Conservation (phyloP, 352 stramenopile genomes). For the Pythium brachiatum region DNA sequence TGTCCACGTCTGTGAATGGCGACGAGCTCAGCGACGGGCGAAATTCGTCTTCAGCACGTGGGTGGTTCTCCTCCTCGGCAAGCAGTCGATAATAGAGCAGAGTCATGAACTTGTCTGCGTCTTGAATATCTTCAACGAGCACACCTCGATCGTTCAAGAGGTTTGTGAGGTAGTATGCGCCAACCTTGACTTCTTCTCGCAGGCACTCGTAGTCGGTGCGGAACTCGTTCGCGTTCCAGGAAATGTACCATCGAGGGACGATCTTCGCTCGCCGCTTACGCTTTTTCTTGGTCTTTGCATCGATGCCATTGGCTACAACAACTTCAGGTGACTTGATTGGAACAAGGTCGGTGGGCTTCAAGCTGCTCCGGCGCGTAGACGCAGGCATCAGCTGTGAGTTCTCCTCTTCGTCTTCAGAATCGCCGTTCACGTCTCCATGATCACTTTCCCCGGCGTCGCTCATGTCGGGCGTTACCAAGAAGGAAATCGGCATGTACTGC, state of each 20-base stretch:
- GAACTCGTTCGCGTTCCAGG: conserved; percentile 88
- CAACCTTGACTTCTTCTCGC: conserved; percentile 75
- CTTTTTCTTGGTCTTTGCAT: conserved; percentile 54
- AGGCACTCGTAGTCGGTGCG: conserved; percentile 72
- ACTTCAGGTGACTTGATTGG: conserved; percentile 26
- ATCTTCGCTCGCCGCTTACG: conserved; percentile 66
- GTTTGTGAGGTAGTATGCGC: conserved; percentile 80
- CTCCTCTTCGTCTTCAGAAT: conserved; percentile 75
- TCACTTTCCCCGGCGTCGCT: conserved; percentile 69
- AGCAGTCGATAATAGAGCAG: conserved; percentile 85
- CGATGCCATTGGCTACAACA: conserved; percentile 23
- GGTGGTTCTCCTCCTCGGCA: conserved; percentile 47
- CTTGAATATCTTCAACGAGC: conserved; percentile 75
- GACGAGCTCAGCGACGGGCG: conserved; percentile 29
- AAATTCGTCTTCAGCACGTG: neutral
- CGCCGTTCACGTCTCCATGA: conserved; percentile 52
- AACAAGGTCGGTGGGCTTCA: conserved; percentile 33
- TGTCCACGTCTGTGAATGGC: conserved; percentile 37
- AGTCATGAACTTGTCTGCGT: conserved; percentile 79
- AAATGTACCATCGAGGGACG: conserved; percentile 79
- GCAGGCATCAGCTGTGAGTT: neutral
- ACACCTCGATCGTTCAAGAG: conserved; percentile 79
- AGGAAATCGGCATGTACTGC: conserved; percentile 75
- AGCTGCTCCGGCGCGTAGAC: conserved; percentile 19
- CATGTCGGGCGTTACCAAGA: conserved; percentile 71